Evolutionary conservation across 83 land plant species (phyloP), one percentile per base, ranked within the genome.

Genomic region (Diphasiastrum complanatum): DNA sequence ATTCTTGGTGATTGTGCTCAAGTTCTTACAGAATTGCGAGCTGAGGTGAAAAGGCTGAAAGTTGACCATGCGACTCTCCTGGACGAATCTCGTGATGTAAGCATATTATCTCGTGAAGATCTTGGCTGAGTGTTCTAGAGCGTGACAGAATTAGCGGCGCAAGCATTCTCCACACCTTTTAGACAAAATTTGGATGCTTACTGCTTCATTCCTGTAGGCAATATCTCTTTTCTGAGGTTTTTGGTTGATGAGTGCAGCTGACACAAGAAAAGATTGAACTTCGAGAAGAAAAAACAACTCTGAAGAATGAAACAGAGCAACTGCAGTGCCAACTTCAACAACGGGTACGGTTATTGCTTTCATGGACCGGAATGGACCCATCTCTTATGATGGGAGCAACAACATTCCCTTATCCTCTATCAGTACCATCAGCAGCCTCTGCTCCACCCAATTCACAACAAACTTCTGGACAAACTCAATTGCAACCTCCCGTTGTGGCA

Each of bases 1-100:
- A 73, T 73, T 51, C 72, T 73, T 14, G 67, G 71, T 5, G 76
- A 73, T 49, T 61, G 76, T 53, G 61, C 67, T n/a, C 76, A 73
- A 53, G 73, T 53, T 8, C 66, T 73, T 18, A 73, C 61, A 45
- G 76, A 73, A 23, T 61, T 73, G 2, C 71, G 72, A 26, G 55
- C 75, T 0, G 76, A 67, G 52, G 72, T 73, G 12, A 73, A 73
- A 32, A 61, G 76, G 25, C 50, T 73, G 52, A 66, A 61, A 33
- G 51, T 38, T 37, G 76, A 73, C 47, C 76, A 73, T 40, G 1
- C 76, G 31, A 34, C 76, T 33, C 76, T 73, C 5, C 19, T 73
- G 4, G 73, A 67, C 31, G 76, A 73, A 45, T 73, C 76, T 5
- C 70, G 51, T 33, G 76, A 73, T 67, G 76, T 73, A 52, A 50